phyloP scores from a whole-genome alignment of 352 stramenopile genomes.

The Phytophthora sojae region DNA sequence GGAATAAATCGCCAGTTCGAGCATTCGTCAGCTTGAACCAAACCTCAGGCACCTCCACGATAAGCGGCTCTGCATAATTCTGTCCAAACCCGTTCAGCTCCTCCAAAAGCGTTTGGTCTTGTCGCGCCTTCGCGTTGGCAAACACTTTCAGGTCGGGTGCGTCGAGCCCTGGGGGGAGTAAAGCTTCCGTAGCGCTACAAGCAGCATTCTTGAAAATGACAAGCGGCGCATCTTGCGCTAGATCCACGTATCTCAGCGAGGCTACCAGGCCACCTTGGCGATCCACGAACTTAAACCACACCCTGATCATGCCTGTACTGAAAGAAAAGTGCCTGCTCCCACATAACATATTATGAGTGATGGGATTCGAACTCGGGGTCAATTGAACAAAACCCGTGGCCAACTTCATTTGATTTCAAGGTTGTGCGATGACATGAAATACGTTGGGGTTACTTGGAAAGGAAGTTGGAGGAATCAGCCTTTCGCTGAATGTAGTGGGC shows the following conservation, averaged over 20 bases:
- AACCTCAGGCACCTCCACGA: no score
- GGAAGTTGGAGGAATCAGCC: constrained; percentile 81
- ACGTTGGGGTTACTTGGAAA: constrained; percentile 61
- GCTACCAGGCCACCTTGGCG: background rate
- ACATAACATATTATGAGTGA: no score
- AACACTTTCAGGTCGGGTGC: background rate
- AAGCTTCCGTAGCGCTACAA: background rate
- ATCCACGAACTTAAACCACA: background rate
- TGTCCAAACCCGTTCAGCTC: background rate
- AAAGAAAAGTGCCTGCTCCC: no score
- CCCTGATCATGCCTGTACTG: no score
- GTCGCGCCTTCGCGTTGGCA: background rate
- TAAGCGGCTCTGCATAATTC: background rate
- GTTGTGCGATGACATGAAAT: constrained; percentile 3
- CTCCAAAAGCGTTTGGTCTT: background rate
- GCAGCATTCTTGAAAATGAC: background rate
- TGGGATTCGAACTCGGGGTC: no score
- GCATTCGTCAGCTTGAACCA: no score
- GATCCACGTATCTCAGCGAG: background rate
- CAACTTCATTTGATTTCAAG: background rate
- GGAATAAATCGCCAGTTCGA: no score
- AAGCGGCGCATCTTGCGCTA: background rate
- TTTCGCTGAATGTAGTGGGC: constrained; percentile 88
- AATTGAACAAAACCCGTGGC: no score
- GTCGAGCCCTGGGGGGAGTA: background rate